Conservation (phyloP, 164 flowering plant genomes). For the Magnolia changhungtana region DNA sequence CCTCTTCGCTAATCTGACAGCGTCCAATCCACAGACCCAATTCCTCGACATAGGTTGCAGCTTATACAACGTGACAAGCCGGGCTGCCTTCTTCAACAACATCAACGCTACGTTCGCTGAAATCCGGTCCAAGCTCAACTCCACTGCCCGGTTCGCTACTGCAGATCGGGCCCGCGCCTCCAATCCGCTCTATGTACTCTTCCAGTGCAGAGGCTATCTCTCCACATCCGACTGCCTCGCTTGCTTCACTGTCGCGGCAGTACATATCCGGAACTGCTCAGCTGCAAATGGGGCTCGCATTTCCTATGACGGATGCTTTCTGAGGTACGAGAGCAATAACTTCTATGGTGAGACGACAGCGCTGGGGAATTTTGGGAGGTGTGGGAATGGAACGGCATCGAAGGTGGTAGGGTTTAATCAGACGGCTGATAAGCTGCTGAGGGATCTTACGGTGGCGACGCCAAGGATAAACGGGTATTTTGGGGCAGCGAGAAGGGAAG, state of each 20-base stretch:
- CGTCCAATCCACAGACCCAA: constrained; percentile 13
- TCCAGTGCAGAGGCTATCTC: constrained; percentile 14
- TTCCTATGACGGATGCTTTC: constrained; percentile 45
- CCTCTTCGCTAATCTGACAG: neutral
- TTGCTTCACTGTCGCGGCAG: constrained; percentile 29
- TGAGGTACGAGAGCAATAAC: constrained; percentile 46
- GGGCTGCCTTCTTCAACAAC: constrained; percentile 9
- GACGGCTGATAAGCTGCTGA: neutral
- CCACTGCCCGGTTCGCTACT: constrained; percentile 27
- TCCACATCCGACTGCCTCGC: constrained; percentile 34
- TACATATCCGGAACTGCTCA: constrained; percentile 37
- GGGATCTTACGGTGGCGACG: constrained; percentile 18
- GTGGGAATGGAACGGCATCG: constrained; percentile 32
- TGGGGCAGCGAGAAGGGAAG: constrained; percentile 29
- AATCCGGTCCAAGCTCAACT: constrained; percentile 8
- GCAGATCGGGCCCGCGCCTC: constrained; percentile 16
- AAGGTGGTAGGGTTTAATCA: constrained; percentile 13
- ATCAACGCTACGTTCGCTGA: constrained; percentile 11
- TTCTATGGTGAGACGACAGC: constrained; percentile 34
- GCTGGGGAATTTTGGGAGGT: constrained; percentile 22
- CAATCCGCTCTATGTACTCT: neutral
- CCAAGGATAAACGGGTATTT: constrained; percentile 34
- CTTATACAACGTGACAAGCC: constrained; percentile 18
- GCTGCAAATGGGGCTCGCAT: constrained; percentile 43
- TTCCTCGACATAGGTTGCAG: constrained; percentile 23